These are phyloP conservation scores for Tephrocybe rancida DNA, from an alignment of 768 basidiomycete species.

Conservation along the genomic window DNA sequence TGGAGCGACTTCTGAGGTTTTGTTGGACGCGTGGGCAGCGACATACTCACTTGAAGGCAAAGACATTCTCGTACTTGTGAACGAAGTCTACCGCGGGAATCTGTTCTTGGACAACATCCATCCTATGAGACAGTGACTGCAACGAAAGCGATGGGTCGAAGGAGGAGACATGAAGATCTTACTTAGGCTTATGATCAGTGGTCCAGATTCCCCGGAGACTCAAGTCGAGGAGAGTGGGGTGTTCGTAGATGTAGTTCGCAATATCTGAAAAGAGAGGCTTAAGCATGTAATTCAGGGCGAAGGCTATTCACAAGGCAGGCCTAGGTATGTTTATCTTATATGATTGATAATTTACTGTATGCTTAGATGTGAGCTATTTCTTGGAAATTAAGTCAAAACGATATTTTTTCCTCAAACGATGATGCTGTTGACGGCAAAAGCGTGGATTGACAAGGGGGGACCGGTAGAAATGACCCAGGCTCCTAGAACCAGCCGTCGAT, in stretches of 20 bases:
- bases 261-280: conserved; percentile 44
- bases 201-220: conserved; percentile 74
- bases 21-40: too few species aligned
- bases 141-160: not conserved
- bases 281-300: not conserved
- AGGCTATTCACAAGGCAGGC: conserved; percentile 53
- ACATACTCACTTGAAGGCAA: conserved; percentile 71
- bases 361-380: too few species aligned
- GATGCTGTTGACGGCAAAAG: too few species aligned
- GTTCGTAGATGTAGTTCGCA: conserved; percentile 71
- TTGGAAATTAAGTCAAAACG: too few species aligned
- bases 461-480: too few species aligned
- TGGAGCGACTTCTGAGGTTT: conserved; percentile 25
- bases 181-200: conserved; percentile 68
- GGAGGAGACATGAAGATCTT: not conserved
- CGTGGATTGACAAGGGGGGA: too few species aligned
- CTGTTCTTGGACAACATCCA: conserved; percentile 65
- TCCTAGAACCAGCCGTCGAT: too few species aligned
- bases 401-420: too few species aligned
- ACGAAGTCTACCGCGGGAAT: conserved; percentile 78
- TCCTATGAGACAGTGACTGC: conserved; percentile 61
- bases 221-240: conserved; percentile 54
- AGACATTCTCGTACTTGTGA: conserved; percentile 69
- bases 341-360: too few species aligned
- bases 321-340: too few species aligned